Evolutionary conservation across 768 basidiomycete genomes (phyloP).

Genomic region (Saitozyma podzolica): DNA sequence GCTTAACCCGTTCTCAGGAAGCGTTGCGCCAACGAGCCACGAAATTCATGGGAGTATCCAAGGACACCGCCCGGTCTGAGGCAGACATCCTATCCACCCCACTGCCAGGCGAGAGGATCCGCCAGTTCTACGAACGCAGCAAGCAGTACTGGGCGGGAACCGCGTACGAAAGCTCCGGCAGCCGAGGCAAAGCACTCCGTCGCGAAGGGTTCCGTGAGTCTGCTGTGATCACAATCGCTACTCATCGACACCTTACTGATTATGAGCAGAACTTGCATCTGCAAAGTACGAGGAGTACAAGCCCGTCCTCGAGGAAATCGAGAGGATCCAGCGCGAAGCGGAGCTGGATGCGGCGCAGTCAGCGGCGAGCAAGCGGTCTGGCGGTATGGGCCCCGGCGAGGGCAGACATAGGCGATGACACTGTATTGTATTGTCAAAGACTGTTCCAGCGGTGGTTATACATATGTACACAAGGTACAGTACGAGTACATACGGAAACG

Average conservation of each 20-base stretch:
- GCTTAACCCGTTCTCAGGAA: conserved; percentile 26
- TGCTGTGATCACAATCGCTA: neutral
- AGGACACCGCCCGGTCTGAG: conserved; percentile 60
- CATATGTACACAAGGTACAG: too few relatives aligned
- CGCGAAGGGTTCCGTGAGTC: conserved; percentile 67
- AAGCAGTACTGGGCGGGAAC: conserved; percentile 77
- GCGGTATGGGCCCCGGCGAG: conserved; percentile 8
- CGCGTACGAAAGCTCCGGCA: conserved; percentile 63
- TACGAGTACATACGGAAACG: too few relatives aligned
- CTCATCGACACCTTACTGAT: too few relatives aligned
- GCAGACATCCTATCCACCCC: conserved; percentile 79
- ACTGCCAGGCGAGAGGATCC: conserved; percentile 77
- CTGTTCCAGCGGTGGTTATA: too few relatives aligned
- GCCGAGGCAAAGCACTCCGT: conserved; percentile 73
- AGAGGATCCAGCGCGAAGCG: conserved; percentile 77
- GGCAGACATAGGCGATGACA: neutral
- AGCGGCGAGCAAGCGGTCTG: conserved; percentile 1
- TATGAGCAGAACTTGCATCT: conserved; percentile 9
- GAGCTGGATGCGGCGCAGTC: conserved; percentile 9
- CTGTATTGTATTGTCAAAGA: too few relatives aligned
- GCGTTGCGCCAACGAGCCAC: conserved; percentile 57
- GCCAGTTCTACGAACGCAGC: conserved; percentile 77
- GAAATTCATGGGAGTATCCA: conserved; percentile 64
- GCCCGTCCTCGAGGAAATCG: conserved; percentile 76
- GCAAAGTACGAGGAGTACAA: conserved; percentile 65